phyloP scores from a whole-genome alignment of 352 stramenopile species.

The Phytophthora kernoviae region DNA sequence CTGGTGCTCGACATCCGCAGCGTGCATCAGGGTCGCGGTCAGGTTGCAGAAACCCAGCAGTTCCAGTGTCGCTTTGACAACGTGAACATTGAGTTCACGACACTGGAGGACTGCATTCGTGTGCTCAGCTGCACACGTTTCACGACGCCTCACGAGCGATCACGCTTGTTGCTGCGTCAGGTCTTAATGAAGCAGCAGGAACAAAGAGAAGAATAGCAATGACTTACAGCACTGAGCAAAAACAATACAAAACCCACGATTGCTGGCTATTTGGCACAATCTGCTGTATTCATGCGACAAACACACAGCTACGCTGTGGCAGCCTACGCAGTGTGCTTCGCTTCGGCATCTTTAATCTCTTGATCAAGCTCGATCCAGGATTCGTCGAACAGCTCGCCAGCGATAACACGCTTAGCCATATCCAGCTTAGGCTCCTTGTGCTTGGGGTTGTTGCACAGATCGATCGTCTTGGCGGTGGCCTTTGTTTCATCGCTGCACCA shows the following conservation, averaged over 20 bases:
- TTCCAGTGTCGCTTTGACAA: slow-evolving; percentile 83
- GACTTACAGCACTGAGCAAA: slow-evolving; percentile 8
- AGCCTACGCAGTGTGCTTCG: slow-evolving; percentile 14
- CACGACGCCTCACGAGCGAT: slow-evolving; percentile 32
- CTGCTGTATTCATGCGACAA: slow-evolving; percentile 1
- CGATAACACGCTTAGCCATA: slow-evolving; percentile 99
- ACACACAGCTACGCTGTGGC: slow-evolving; percentile 12
- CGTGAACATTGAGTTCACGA: slow-evolving; percentile 78
- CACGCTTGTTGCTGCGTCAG: slow-evolving; percentile 26
- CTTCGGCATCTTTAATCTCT: slow-evolving; percentile 91
- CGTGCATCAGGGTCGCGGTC: slow-evolving; percentile 76
- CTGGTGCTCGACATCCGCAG: slow-evolving; percentile 85
- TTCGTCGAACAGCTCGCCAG: slow-evolving; percentile 96
- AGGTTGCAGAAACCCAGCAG: slow-evolving; percentile 52
- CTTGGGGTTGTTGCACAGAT: slow-evolving; percentile 99
- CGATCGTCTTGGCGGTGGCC: slow-evolving; percentile 98
- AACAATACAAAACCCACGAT: slow-evolving; percentile 16
- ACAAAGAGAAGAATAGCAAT: slow-evolving; percentile 19
- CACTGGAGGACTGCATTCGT: slow-evolving; percentile 66
- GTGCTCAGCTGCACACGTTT: slow-evolving; percentile 56
- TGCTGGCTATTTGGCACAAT: slow-evolving; percentile 1
- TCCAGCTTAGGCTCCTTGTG: slow-evolving; percentile 99
- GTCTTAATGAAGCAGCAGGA: slow-evolving; percentile 28
- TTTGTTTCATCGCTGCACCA: slow-evolving; percentile 99
- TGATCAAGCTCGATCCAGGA: slow-evolving; percentile 99